Evolutionary conservation across 2,329 filamentous ascomycete species (phyloP).

Genomic region (Pseudogymnoascus sp.): DNA sequence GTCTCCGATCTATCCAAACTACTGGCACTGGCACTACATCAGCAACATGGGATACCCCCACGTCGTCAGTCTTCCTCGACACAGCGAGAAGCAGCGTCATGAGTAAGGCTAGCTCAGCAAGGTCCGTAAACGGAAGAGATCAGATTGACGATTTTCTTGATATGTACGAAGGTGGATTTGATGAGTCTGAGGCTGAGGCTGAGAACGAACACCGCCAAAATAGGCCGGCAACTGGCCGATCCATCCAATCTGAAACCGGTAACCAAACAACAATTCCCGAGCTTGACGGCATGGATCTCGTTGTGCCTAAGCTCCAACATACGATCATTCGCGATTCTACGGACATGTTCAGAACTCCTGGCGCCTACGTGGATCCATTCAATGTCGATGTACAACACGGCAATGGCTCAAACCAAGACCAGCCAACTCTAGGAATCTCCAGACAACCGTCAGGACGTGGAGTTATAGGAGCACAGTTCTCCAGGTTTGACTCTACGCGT

Average conservation of each 20-base stretch:
- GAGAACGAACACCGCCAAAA: conserved; percentile 30
- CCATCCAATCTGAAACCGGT: conserved; percentile 11
- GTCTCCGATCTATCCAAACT: conserved; percentile 44
- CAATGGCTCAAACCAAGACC: neutral
- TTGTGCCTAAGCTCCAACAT: neutral
- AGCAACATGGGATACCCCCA: neutral
- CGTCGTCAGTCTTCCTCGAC: conserved; percentile 17
- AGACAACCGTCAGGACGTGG: neutral
- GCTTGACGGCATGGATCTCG: neutral
- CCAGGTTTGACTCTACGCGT: conserved; percentile 34
- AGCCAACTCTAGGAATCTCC: neutral
- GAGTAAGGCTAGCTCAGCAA: conserved; percentile 71
- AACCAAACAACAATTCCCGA: neutral
- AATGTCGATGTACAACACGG: neutral
- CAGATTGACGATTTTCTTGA: conserved; percentile 63
- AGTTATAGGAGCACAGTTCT: neutral
- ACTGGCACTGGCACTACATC: neutral
- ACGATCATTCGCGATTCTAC: neutral
- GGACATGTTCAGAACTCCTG: neutral
- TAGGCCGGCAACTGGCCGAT: conserved; percentile 15
- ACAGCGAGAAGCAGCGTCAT: conserved; percentile 77
- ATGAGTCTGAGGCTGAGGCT: conserved; percentile 35
- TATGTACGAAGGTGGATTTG: conserved; percentile 60
- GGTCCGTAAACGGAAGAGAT: conserved; percentile 46
- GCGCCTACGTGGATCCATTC: neutral